Evolutionary conservation across 768 basidiomycete species (phyloP).

Genomic region (Boletus pseudopeckii): DNA sequence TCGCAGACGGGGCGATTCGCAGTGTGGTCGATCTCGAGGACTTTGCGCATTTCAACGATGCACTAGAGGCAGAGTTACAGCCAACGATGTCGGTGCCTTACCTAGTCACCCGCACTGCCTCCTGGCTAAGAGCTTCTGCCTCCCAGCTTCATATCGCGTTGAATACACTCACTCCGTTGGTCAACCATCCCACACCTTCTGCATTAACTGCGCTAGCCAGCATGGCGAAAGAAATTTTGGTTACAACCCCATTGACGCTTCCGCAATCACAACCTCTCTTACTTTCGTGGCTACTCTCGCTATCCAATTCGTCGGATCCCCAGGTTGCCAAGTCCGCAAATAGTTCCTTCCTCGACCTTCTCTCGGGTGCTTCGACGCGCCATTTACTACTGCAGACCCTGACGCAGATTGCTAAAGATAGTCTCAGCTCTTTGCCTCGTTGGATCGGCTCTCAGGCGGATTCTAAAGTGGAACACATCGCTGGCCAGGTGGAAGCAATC

Average conservation of each 20-base stretch:
- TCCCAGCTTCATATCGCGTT: slow-evolving; percentile 83
- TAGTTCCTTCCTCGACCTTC: slow-evolving; percentile 43
- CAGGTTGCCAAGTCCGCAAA: slow-evolving; percentile 51
- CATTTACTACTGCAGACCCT: slow-evolving; percentile 53
- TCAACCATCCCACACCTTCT: slow-evolving; percentile 66
- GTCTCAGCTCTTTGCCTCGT: slow-evolving; percentile 68
- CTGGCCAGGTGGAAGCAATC: slow-evolving; percentile 66
- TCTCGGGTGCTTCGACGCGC: slow-evolving; percentile 41
- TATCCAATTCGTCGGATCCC: slow-evolving; percentile 58
- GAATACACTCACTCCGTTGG: slow-evolving; percentile 66
- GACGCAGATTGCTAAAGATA: slow-evolving; percentile 59
- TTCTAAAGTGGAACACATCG: slow-evolving; percentile 65
- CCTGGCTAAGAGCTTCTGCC: slow-evolving; percentile 80
- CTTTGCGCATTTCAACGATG: slow-evolving; percentile 38
- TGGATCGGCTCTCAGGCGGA: slow-evolving; percentile 70
- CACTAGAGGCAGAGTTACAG: slow-evolving; percentile 12
- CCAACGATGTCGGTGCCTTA: slow-evolving; percentile 36
- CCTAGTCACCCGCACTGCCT: slow-evolving; percentile 55
- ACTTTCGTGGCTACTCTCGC: slow-evolving; percentile 67
- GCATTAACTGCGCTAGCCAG: slow-evolving; percentile 57
- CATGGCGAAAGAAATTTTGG: slow-evolving; percentile 56
- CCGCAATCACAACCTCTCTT: slow-evolving; percentile 65
- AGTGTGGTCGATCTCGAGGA: slow-evolving; percentile 62
- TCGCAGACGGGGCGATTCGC: slow-evolving; percentile 54
- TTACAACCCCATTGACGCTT: slow-evolving; percentile 55